Conservation (phyloP, 768 basidiomycete species). For the Erythrobasidium yunnanense region DNA sequence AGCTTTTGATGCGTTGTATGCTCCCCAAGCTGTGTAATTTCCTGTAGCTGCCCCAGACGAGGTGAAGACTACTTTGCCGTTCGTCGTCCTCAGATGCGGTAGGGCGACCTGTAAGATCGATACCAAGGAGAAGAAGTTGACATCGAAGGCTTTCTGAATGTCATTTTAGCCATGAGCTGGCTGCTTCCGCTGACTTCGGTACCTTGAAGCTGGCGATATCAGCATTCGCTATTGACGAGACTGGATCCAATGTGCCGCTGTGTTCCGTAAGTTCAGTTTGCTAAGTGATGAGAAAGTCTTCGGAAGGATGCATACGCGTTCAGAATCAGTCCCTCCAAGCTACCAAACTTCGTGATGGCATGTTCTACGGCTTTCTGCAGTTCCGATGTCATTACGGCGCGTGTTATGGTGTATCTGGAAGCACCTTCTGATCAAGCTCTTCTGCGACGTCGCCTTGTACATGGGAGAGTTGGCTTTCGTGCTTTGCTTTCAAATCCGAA, state of each 20-base stretch:
- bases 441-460: conserved; percentile 17
- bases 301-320: conserved; percentile 7
- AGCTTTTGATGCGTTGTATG: conserved; percentile 26
- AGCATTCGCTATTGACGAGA: conserved; percentile 20
- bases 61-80: conserved; percentile 24
- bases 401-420: not conserved
- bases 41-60: conserved; percentile 29
- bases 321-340: conserved; percentile 26
- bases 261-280: not conserved
- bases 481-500: not conserved
- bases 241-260: conserved; percentile 7
- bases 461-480: not conserved
- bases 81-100: conserved; percentile 22
- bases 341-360: conserved; percentile 21
- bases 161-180: too few species aligned
- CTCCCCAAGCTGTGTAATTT: conserved; percentile 10
- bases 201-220: conserved; percentile 17
- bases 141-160: conserved; percentile 29
- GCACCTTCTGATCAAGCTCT: conserved; percentile 25
- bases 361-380: conserved; percentile 17
- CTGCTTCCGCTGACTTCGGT: too few species aligned
- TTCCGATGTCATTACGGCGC: not conserved
- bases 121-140: conserved; percentile 32
- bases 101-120: conserved; percentile 21
- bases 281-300: not conserved